These are phyloP conservation scores for Dendrobium chrysotoxum DNA, from an alignment of 106 monocot species.

Conservation along the genomic window DNA sequence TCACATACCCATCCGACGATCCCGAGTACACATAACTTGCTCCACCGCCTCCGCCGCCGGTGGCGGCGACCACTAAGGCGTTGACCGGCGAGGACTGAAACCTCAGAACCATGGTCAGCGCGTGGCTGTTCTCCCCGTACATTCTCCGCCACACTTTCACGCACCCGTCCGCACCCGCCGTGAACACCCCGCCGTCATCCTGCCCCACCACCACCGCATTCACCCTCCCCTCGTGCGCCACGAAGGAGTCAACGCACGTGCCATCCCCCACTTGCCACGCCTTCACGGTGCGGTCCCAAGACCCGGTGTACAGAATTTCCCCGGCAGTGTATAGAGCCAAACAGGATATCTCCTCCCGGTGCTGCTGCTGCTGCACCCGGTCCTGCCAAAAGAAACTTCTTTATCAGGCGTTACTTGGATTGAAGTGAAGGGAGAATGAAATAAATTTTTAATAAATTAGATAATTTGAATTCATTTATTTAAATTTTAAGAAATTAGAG, in stretches of 20 bases:
- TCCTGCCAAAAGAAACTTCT: too few relatives aligned
- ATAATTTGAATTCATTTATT: too few relatives aligned
- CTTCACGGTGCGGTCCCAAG: constrained; percentile 37
- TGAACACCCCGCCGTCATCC: constrained; percentile 43
- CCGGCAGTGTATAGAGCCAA: constrained; percentile 28
- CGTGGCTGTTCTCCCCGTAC: constrained; percentile 26
- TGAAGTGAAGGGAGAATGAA: too few relatives aligned
- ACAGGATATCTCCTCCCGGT: constrained; percentile 28
- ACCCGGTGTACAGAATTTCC: constrained; percentile 40
- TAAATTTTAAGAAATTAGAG: too few relatives aligned
- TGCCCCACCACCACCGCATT: constrained; percentile 34
- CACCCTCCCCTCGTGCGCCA: constrained; percentile 34
- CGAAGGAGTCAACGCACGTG: constrained; percentile 28
- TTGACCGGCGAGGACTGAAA: constrained; percentile 35
- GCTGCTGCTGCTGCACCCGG: constrained; percentile 5
- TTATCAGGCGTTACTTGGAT: too few relatives aligned
- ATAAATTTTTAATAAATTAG: too few relatives aligned
- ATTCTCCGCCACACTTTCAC: constrained; percentile 45
- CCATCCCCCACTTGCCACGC: constrained; percentile 29
- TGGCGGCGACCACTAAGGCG: constrained; percentile 18
- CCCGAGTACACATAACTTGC: constrained; percentile 30
- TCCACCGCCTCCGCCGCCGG: neutral
- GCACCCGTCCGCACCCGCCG: constrained; percentile 24
- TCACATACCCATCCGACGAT: constrained; percentile 34
- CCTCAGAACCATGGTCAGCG: constrained; percentile 16